Evolutionary conservation across 805 yeast genomes (phyloP).

Genomic region (Candida quercuum): DNA sequence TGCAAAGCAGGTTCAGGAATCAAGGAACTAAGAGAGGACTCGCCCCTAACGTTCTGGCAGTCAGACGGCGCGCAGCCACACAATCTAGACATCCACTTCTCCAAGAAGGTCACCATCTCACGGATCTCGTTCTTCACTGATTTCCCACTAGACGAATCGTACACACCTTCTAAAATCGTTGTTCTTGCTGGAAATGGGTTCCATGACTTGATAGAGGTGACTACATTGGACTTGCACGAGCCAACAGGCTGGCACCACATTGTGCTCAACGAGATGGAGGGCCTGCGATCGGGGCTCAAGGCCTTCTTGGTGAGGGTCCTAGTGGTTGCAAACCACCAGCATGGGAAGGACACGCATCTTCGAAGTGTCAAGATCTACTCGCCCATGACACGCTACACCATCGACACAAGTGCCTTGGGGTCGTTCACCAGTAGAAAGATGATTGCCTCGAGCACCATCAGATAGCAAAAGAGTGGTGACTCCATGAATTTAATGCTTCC

Average conservation of each 20-base stretch:
- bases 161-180: conserved; percentile 73
- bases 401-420: conserved; percentile 19
- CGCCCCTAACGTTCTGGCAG: conserved; percentile 82
- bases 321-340: conserved; percentile 79
- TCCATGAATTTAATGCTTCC: too few relatives aligned
- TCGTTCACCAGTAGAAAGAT: conserved; percentile 19
- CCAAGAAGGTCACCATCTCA: conserved; percentile 66
- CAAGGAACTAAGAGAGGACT: conserved; percentile 64
- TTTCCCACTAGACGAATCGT: conserved; percentile 75
- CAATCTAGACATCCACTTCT: conserved; percentile 68
- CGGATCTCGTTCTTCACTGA: conserved; percentile 70
- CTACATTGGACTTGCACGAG: conserved; percentile 49
- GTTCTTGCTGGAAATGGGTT: conserved; percentile 74
- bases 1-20: conserved; percentile 69
- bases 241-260: conserved; percentile 80
- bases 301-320: conserved; percentile 60
- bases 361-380: conserved; percentile 65
- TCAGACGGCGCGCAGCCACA: conserved; percentile 94
- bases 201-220: conserved; percentile 69
- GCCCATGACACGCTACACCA: conserved; percentile 26
- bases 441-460: too few relatives aligned
- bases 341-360: conserved; percentile 92
- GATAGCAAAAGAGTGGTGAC: too few relatives aligned
- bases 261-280: conserved; percentile 31
- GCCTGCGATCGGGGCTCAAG: conserved; percentile 47